Percentiles rank a stretch among this genome's conserved stretches.
phyloP scores from a whole-genome alignment of 768 basidiomycete genomes.

The Leccinum barrowsii region DNA sequence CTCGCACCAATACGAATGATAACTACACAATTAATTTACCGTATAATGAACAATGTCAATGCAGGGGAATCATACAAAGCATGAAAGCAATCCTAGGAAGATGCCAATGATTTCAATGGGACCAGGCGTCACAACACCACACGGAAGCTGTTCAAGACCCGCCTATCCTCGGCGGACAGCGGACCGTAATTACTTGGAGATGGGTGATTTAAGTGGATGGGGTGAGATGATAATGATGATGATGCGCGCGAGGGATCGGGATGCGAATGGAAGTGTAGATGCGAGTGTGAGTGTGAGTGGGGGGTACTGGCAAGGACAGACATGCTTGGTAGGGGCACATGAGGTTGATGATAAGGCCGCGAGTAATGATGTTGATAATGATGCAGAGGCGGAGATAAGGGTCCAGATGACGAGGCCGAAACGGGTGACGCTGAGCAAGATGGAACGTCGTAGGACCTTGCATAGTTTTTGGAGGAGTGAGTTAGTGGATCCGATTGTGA shows the following conservation, averaged over 20 bases:
- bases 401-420: slow-evolving; percentile 13
- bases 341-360: slow-evolving; percentile 2
- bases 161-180: slow-evolving; percentile 54
- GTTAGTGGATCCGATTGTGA: neutral
- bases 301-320: slow-evolving; percentile 8
- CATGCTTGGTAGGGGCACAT: slow-evolving; percentile 24
- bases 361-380: slow-evolving; percentile 7
- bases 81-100: neutral
- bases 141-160: slow-evolving; percentile 54
- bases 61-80: slow-evolving; percentile 5
- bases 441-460: slow-evolving; percentile 13
- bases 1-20: neutral
- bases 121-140: slow-evolving; percentile 42
- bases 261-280: neutral
- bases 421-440: slow-evolving; percentile 12
- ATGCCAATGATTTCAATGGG: slow-evolving; percentile 5
- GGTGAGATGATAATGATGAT: slow-evolving; percentile 3
- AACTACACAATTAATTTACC: slow-evolving; percentile 1
- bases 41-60: neutral
- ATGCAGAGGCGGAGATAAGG: slow-evolving; percentile 9
- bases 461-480: slow-evolving; percentile 6
- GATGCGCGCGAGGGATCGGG: neutral
- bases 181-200: slow-evolving; percentile 33
- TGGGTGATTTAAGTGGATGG: slow-evolving; percentile 22
- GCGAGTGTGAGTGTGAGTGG: neutral